These are phyloP conservation scores for Arachis hypogaea DNA, from an alignment of 306 rosid genomes.

Conservation along the genomic window DNA sequence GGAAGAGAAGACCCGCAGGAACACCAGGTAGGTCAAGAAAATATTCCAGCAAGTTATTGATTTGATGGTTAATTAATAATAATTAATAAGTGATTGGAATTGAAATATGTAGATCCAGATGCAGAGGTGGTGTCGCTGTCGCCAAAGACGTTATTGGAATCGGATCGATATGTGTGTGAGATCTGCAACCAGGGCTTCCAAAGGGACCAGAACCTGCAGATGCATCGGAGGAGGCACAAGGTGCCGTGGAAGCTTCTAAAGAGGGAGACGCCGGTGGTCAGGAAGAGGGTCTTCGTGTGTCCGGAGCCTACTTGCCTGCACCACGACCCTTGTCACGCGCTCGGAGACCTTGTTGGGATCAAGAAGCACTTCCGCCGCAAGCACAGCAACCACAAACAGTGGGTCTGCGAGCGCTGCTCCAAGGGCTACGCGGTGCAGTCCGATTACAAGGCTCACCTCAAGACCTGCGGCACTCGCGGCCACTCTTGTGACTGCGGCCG, in stretches of 20 bases:
- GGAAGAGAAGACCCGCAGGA: constrained; percentile 95
- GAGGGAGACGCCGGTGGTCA: constrained; percentile 82
- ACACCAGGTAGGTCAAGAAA: constrained; percentile 71
- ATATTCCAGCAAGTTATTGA: no score
- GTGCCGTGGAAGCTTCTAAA: constrained; percentile 98
- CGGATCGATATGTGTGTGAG: constrained; percentile 99
- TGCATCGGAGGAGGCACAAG: constrained; percentile 95
- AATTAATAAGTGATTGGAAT: no score
- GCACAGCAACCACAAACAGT: constrained; percentile 93
- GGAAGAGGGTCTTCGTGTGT: constrained; percentile 91
- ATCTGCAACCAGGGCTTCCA: constrained; percentile 99
- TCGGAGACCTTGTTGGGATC: constrained; percentile 97
- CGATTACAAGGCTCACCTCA: constrained; percentile 96
- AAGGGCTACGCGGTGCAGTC: constrained; percentile 97
- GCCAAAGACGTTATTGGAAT: constrained; percentile 89
- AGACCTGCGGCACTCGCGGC: constrained; percentile 96
- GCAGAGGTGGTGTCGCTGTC: constrained; percentile 98
- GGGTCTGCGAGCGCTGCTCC: constrained; percentile 91
- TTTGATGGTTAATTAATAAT: no score
- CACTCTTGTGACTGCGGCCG: constrained; percentile 99
- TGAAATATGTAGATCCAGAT: constrained; percentile 73
- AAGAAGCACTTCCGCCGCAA: constrained; percentile 94
- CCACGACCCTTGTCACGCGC: constrained; percentile 95
- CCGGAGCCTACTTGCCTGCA: constrained; percentile 94
- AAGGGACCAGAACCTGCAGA: constrained; percentile 98